phyloP scores from a whole-genome alignment of 345 rosid genomes.

The Brassica rapa region DNA sequence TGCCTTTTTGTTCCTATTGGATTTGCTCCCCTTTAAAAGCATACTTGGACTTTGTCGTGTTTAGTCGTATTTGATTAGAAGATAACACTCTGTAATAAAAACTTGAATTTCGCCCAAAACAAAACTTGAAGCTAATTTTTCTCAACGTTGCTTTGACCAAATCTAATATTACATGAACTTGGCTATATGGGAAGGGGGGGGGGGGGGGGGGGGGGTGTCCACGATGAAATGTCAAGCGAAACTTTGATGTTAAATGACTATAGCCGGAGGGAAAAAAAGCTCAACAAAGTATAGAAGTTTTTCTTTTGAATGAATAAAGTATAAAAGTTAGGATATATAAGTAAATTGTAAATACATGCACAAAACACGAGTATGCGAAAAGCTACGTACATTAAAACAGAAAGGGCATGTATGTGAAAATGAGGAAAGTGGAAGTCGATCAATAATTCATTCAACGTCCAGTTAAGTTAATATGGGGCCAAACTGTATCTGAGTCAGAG shows the following conservation, averaged over 20 bases:
- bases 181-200: not conserved
- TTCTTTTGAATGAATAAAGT: no score
- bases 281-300: not conserved
- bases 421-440: no score
- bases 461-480: no score
- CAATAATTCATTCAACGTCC: no score
- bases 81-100: not conserved
- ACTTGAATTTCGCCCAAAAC: not conserved
- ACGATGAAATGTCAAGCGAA: not conserved
- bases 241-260: not conserved
- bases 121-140: not conserved
- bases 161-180: not conserved
- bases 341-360: not conserved
- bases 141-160: constrained; percentile 19
- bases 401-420: no score
- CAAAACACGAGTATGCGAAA: constrained; percentile 12
- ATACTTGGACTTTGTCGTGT: constrained; percentile 7
- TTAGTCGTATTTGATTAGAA: not conserved
- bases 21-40: constrained; percentile 5
- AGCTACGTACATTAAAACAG: not conserved
- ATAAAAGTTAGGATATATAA: no score
- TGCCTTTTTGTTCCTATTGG: not conserved
- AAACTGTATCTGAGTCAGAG: no score
- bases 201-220: not conserved
- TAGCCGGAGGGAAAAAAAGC: not conserved